phyloP scores from a whole-genome alignment of 177 flowering plant species.

The Vitis hybrid region DNA sequence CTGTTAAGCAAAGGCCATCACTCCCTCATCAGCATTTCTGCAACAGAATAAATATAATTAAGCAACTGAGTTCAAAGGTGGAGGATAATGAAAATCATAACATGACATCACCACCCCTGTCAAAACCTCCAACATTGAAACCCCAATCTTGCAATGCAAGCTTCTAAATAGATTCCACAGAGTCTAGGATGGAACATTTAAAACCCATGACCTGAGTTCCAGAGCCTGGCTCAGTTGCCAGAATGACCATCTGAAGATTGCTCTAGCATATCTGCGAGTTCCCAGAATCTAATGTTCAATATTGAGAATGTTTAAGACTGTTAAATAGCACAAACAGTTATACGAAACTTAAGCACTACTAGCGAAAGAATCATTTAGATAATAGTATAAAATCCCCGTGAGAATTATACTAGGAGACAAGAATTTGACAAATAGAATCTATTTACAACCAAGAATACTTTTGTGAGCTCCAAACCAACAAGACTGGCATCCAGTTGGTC shows the following conservation, averaged over 20 bases:
- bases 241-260: slow-evolving; percentile 70
- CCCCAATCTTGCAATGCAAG: slow-evolving; percentile 41
- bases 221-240: slow-evolving; percentile 76
- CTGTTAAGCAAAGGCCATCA: slow-evolving; percentile 69
- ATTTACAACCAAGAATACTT: not conserved
- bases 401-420: slow-evolving; percentile 4
- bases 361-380: slow-evolving; percentile 9
- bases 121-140: slow-evolving; percentile 39
- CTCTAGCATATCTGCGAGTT: slow-evolving; percentile 81
- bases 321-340: slow-evolving; percentile 23
- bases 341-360: slow-evolving; percentile 22
- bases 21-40: slow-evolving; percentile 74
- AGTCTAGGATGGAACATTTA: slow-evolving; percentile 38
- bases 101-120: slow-evolving; percentile 44
- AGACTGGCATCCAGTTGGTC: not conserved
- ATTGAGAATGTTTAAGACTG: slow-evolving; percentile 37
- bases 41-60: slow-evolving; percentile 73
- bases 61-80: slow-evolving; percentile 38
- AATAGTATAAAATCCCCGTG: slow-evolving; percentile 7
- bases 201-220: slow-evolving; percentile 64
- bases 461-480: no score
- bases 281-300: slow-evolving; percentile 72
- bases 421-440: not conserved
- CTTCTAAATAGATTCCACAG: slow-evolving; percentile 37
- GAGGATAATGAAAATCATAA: slow-evolving; percentile 46